Evolutionary conservation across 2,329 filamentous ascomycete species (phyloP), one percentile per base, ranked within the genome.

Genomic region (Cladobotryum mycophilum): DNA sequence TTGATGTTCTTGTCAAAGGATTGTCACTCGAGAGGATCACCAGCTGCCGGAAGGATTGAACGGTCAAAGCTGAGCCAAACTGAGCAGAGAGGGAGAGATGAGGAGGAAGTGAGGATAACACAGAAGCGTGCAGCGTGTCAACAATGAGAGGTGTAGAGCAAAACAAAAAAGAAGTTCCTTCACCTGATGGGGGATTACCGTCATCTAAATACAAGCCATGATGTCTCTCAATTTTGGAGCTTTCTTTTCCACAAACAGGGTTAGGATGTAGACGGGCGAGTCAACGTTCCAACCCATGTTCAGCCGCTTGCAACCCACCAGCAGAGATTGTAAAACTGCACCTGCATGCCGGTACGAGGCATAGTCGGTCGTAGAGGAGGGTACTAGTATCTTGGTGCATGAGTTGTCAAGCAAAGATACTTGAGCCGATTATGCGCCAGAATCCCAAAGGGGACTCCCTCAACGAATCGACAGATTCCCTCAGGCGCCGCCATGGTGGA

Each of bases 11-110:
- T 37, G 44, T 48, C 47, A 48, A 45, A 48, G 35, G 37, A 54
- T 52, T 42, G 41, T 25, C 4, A 49, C 50, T 50, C 52, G 14
- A 45, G 52, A 55, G 50, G 49, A 54, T 55, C 48, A 55, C 60
- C 59, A 65, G 61, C 59, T 60, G 60, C 61, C 62, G 61, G 50
- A 67, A 64, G 56, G 62, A 67, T 62, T 64, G 62, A 64, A 65
- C 58, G 63, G 58, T 60, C 33, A 40, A 52, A 15, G 33, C 42
- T 46, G 34, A 54, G 49, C 45, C 30, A 37, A 35, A 38, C 13
- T 30, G 42, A 44, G 20, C 40, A 15, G 37, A 20, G 38, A 15
- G 34, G 42, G 38, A 9, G 40, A 46, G 37, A 36, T 38, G 41
- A 54, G 53, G 48, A 38, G 46, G 40, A 47, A 41, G 48, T 34